Base-by-base conservation (phyloP, 139 green algal genomes). In the Chlamydomonas applanata region DNA sequence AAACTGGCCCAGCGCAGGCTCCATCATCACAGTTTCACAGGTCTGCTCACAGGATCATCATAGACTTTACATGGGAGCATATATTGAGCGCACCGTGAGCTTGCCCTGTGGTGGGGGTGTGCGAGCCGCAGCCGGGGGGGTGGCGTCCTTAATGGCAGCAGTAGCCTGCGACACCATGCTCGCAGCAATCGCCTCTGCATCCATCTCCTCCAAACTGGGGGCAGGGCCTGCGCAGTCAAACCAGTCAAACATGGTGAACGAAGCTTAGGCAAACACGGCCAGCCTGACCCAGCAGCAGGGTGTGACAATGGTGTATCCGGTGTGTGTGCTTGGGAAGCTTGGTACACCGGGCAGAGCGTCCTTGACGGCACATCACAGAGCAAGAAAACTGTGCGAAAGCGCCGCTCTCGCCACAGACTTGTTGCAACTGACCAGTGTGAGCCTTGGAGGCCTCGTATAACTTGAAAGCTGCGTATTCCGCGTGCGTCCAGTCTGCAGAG, bases 391-490 rank as follows among this genome's bases (percentile, higher is more conserved):
- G 11, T 3, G 22, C 20, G 4, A 27, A 14, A 61, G 53, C 19
- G 4, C 4, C 53, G 4, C 7, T 9, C 16, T 9, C 4, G 53
- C 20, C 3, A 9, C 11, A 7, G 40, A 11, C 40, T 11, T 49
- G 40, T 49, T 11, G 7, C 11, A 7, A 7, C 40, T 49, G 7
- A 49, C 40, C 59, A 40, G 22, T 29, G n/a, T 40, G 25, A 14
- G 64, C 64, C 7, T 59, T 40, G 14, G 64, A 57, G 2, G 64
- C 64, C 19, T 71, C 33, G 36, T 71, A 71, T 22, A 22, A 2
- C 24, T 57, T 16, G 40, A 71, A 71, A 3, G 36, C 36, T 22
- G 35, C 64, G 36, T 71, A 71, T 36, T 71, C 34, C 2, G 36
- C 35, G 11, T 57, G 17, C 4, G 25, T 59, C 64, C 64, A 71